phyloP scores from a whole-genome alignment of 306 rosid genomes.

The Fragaria iinumae region DNA sequence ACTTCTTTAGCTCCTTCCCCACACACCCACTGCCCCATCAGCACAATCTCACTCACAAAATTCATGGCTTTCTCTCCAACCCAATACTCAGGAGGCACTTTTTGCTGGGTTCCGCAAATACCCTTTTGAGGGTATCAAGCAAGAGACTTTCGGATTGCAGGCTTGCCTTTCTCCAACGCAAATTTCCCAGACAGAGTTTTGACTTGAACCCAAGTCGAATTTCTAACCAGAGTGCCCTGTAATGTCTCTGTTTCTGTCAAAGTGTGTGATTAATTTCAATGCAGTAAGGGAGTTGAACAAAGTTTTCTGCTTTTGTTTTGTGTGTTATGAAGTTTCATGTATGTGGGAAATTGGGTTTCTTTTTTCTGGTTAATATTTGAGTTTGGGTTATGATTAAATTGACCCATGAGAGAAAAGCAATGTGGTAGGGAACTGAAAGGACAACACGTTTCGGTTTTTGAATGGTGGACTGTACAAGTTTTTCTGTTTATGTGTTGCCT shows the following conservation, averaged over 20 bases:
- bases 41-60: conserved; percentile 29
- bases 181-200: conserved; percentile 36
- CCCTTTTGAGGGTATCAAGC: conserved; percentile 31
- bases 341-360: neutral
- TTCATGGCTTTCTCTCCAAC: conserved; percentile 41
- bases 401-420: conserved; percentile 7
- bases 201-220: conserved; percentile 23
- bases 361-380: conserved; percentile 16
- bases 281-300: neutral
- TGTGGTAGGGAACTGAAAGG: neutral
- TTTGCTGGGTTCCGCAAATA: conserved; percentile 33
- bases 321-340: neutral
- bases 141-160: conserved; percentile 32
- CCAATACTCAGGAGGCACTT: conserved; percentile 29
- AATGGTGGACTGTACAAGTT: neutral
- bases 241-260: conserved; percentile 21
- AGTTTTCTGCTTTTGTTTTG: neutral
- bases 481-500: neutral
- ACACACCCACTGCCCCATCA: conserved; percentile 27
- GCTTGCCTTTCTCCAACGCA: conserved; percentile 25
- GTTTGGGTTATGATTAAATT: conserved; percentile 16
- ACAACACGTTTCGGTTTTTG: neutral
- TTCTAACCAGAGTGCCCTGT: conserved; percentile 44
- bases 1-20: conserved; percentile 25
- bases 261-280: neutral